Evolutionary conservation across 2,329 filamentous ascomycete genomes (phyloP).

Genomic region (Tolypocladium nubicola): DNA sequence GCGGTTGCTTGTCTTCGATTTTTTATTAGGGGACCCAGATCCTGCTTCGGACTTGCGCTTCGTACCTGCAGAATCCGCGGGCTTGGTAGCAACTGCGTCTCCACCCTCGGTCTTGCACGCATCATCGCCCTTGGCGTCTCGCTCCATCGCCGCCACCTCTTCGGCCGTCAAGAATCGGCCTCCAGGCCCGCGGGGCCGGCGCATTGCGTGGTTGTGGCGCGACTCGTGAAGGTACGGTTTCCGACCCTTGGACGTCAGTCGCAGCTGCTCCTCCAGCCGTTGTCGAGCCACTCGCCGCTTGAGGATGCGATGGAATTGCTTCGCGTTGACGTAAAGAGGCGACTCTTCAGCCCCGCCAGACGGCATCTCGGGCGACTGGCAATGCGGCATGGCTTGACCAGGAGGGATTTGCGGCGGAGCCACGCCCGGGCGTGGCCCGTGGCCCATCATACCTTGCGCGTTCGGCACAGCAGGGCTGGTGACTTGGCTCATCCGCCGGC

Average conservation of each 20-base stretch:
- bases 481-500: constrained; percentile 65
- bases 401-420: constrained; percentile 49
- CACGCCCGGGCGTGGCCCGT: constrained; percentile 41
- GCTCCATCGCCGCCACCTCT: constrained; percentile 84
- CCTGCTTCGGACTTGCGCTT: constrained; percentile 52
- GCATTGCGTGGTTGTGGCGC: constrained; percentile 96
- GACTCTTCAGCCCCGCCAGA: constrained; percentile 72
- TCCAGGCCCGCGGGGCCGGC: constrained; percentile 82
- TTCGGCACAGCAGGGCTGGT: constrained; percentile 65
- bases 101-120: constrained; percentile 19
- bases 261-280: constrained; percentile 82
- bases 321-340: constrained; percentile 94
- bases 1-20: constrained; percentile 39
- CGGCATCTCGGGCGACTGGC: constrained; percentile 71
- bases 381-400: constrained; percentile 55
- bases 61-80: constrained; percentile 27
- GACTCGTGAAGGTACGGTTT: constrained; percentile 98
- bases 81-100: constrained; percentile 12
- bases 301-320: constrained; percentile 94
- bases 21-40: constrained; percentile 41
- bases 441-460: constrained; percentile 67
- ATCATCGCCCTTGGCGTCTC: constrained; percentile 35
- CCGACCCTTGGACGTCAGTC: constrained; percentile 86
- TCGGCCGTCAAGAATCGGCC: constrained; percentile 94
- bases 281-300: constrained; percentile 90